Base-by-base conservation (phyloP, 2,329 filamentous ascomycete species). In the Epicoccum sorghinum region DNA sequence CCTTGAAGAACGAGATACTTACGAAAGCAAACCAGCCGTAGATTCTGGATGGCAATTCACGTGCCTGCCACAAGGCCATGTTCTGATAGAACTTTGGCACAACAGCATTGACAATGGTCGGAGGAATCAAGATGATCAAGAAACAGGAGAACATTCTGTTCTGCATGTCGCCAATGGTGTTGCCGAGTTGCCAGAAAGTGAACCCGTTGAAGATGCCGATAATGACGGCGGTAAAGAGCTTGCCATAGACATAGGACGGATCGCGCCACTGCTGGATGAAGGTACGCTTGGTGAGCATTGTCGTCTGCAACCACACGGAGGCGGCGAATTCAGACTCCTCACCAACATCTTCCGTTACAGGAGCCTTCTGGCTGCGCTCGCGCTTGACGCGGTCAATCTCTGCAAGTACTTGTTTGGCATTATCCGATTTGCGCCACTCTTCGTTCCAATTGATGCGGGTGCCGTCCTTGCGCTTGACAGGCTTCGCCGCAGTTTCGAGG, bases 71-170 rank as follows among this genome's bases (percentile, higher is more conserved):
- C 3, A 93, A 78, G 0, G 82, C 82, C 72, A 89, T 84, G 72
- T 90, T 90, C 62, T 82, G 79, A 73, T 87, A 90, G 80, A 92
- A 93, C 62, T 90, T 91, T n/a, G 89, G 87, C 1, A 92, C 82
- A 2, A 91, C 83, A 10, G 80, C 83, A 71, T 92, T 92, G 68
- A 93, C 82, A 45, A 92, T 80, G 23, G 88, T 87, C 0, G 89
- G 86, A 0, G 89, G 87, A 47, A 91, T 73, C 36, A 79, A 72
- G 27, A 81, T 53, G 58, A 80, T 80, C 33, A 90, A 64, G 73
- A 89, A 90, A 47, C 78, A 75, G 0, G 88, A 89, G 79, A 93
- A 93, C 83, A 92, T 87, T 63, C 89, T 83, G 74, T 90, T 86
- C 68, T 92, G 88, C 81, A 92, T 86, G 64, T 89, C 88, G 12